Conservation (phyloP, 495 filamentous ascomycete genomes). For the Sabuloglossum arenarium region DNA sequence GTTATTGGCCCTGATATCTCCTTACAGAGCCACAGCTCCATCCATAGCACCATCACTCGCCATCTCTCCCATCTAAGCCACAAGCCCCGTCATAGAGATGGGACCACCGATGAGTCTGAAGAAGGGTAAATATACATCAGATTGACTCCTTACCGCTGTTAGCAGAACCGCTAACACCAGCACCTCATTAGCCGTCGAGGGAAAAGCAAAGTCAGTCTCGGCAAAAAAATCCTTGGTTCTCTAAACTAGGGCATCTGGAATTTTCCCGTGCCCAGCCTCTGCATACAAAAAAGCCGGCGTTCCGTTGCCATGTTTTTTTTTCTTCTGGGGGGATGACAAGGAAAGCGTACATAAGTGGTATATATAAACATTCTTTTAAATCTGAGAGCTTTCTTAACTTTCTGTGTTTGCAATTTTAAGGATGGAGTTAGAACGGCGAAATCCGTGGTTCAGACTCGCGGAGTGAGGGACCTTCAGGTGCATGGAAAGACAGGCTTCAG, state of each 20-base stretch:
- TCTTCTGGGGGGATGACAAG: no score
- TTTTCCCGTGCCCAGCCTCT: not conserved
- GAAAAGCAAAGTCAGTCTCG: conserved; percentile 23
- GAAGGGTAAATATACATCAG: conserved; percentile 14
- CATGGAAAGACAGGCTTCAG: no score
- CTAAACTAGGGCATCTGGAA: not conserved
- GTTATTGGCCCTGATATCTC: not conserved
- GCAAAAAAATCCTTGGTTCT: conserved; percentile 21
- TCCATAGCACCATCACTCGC: conserved; percentile 10
- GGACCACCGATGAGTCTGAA: conserved; percentile 15
- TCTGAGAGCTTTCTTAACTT: no score
- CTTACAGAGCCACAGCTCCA: not conserved
- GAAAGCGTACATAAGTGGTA: no score
- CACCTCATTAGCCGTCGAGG: conserved; percentile 13
- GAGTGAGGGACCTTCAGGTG: no score
- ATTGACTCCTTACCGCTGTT: not conserved
- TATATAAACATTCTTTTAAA: no score
- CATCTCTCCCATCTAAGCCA: conserved; percentile 9
- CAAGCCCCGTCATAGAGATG: conserved; percentile 12
- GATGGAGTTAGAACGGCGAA: no score
- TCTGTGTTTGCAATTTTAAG: no score
- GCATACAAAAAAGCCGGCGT: no score
- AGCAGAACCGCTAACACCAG: not conserved
- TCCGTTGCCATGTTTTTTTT: no score
- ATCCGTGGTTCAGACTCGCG: no score